Base-by-base conservation (phyloP, 2,329 filamentous ascomycete genomes). In the Zymoseptoria brevis region DNA sequence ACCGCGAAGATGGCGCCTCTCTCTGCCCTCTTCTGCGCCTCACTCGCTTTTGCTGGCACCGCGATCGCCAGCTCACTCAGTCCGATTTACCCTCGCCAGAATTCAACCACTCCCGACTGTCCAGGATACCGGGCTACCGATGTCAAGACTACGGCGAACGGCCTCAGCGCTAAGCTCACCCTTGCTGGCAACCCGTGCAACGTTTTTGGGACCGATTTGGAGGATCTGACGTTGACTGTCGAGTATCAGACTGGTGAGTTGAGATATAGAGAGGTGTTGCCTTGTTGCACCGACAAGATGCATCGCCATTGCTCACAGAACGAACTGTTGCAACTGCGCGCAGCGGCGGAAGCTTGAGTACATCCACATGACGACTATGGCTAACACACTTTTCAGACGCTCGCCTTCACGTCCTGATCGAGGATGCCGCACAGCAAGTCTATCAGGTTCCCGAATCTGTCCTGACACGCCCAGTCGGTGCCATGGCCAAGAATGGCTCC, bases 371-470 rank as follows among this genome's bases (percentile, higher is more conserved):
- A 45, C 13, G 6, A 45, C 4, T 3, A 54, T 24, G 51, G 29
- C 58, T 58, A 21, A 59, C 48, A 55, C 19, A 24, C 26, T 51
- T 24, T 26, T 11, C 53, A 72, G 71, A 70, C 53, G 61, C 69
- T 24, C 85, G 87, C n/a, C 80, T 91, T 3, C 88, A 90, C 69
- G 84, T 91, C 68, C 82, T 87, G 67, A 89, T 91, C 58, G 83
- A 86, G 63, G 89, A 93, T 72, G 79, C 81, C 5, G 81, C 77
- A n/a, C 80, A 87, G 62, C 79, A 84, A 26, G 86, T 88, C 53
- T 93, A 89, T 67, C 88, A 92, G 70, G 83, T 93, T 1, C 88
- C 88, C 11, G 83, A 87, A 41, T 81, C 81, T 2, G 83, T 90
- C 24, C 76, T 92, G 21, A 80, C 86, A 2, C 82, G 87, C 0